phyloP scores from a whole-genome alignment of 2,329 filamentous ascomycete genomes.

The Paraphaeosphaeria minitans region DNA sequence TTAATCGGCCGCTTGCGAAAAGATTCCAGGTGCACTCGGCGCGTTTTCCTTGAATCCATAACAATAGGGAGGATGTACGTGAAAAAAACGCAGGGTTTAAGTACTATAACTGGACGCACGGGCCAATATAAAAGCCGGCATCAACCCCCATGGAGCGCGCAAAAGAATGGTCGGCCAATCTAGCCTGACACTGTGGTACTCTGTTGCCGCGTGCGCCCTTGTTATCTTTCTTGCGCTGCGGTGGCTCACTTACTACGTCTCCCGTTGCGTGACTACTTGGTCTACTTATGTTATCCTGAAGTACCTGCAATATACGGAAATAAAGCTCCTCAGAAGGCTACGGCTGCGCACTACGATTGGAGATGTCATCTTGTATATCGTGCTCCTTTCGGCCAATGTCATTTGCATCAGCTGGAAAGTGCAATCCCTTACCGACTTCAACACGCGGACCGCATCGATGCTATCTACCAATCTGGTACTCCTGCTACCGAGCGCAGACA shows the following conservation, averaged over 20 bases:
- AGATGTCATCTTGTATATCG: neutral
- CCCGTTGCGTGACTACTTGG: neutral
- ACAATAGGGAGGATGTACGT: neutral
- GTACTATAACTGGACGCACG: neutral
- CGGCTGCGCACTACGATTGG: neutral
- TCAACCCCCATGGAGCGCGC: neutral
- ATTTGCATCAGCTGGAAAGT: constrained; percentile 12
- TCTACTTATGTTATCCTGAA: neutral
- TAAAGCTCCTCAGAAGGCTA: neutral
- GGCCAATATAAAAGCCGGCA: neutral
- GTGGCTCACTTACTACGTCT: neutral
- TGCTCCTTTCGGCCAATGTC: constrained; percentile 13
- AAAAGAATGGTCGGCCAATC: neutral
- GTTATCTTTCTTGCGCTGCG: neutral
- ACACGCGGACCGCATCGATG: constrained; percentile 14
- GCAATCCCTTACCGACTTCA: constrained; percentile 15
- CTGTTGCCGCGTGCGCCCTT: neutral
- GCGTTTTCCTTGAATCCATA: neutral
- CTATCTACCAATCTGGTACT: constrained; percentile 19
- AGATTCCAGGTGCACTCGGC: constrained; percentile 17
- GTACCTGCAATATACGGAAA: neutral
- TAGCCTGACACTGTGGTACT: neutral
- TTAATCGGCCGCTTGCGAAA: constrained; percentile 23
- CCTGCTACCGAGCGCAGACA: constrained; percentile 8
- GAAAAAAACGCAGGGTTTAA: neutral